Percentiles rank a stretch among this genome's conserved stretches.
These are phyloP conservation scores for Sordariomycetes sp. DNA, from an alignment of 2,329 filamentous ascomycete genomes.

Conservation along the genomic window DNA sequence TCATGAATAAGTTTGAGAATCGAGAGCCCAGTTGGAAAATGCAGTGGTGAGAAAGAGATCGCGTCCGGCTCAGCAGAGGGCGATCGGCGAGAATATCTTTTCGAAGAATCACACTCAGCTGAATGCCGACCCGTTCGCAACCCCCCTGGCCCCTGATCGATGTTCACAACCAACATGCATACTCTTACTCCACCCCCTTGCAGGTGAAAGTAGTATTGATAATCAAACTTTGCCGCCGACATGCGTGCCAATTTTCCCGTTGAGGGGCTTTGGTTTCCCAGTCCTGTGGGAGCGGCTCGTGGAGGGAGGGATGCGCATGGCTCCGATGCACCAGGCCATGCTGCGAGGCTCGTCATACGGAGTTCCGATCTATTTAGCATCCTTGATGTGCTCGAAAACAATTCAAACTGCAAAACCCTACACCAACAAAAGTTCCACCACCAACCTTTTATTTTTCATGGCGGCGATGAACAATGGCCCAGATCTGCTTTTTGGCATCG, in stretches of 20 bases:
- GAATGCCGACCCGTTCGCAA: not conserved
- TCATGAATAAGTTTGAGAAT: not conserved
- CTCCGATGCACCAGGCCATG: too few species aligned
- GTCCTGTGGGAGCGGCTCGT: not conserved
- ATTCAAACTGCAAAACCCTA: not conserved
- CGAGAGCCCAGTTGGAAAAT: not conserved
- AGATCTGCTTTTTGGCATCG: slow-evolving; percentile 1
- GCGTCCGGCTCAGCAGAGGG: not conserved
- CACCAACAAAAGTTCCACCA: not conserved
- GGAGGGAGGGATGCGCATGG: too few species aligned
- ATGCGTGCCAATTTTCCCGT: not conserved
- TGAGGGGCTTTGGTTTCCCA: not conserved
- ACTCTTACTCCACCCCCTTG: not conserved
- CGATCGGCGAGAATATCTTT: not conserved
- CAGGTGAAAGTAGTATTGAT: not conserved
- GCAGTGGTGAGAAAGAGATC: not conserved
- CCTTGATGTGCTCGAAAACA: not conserved
- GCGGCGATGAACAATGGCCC: not conserved
- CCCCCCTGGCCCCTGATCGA: not conserved
- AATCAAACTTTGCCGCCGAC: not conserved
- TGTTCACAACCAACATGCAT: not conserved
- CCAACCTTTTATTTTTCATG: not conserved
- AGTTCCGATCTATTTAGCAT: not conserved
- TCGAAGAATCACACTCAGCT: not conserved
- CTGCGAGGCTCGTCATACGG: too few species aligned